These are phyloP conservation scores for Cyclocybe aegerita DNA, from an alignment of 768 basidiomycete species.

Conservation along the genomic window DNA sequence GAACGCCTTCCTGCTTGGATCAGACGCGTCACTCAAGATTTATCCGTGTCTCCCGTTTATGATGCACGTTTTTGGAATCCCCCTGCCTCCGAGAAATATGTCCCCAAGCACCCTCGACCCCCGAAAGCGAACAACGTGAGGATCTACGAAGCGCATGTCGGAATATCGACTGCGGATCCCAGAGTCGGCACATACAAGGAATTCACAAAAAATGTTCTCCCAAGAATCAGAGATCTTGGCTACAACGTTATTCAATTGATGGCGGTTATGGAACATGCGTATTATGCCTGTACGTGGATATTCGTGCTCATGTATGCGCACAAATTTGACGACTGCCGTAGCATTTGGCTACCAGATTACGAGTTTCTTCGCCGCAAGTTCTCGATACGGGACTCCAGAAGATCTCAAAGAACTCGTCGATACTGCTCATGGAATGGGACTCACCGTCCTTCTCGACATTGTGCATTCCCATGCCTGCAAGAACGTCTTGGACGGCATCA, in stretches of 20 bases:
- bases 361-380: conserved; percentile 94
- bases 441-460: conserved; percentile 92
- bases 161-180: conserved; percentile 87
- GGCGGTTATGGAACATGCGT: conserved; percentile 98
- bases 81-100: conserved; percentile 64
- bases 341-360: conserved; percentile 99
- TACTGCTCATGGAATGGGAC: conserved; percentile 89
- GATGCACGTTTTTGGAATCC: conserved; percentile 99
- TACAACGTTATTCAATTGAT: conserved; percentile 98
- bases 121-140: conserved; percentile 63
- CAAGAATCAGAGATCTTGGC: conserved; percentile 86
- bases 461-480: conserved; percentile 99
- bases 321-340: conserved; percentile 25
- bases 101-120: conserved; percentile 79
- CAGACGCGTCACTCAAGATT: conserved; percentile 91
- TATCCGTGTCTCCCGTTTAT: conserved; percentile 85
- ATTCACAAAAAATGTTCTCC: conserved; percentile 82
- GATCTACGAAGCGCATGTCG: conserved; percentile 98
- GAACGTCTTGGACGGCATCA: conserved; percentile 94
- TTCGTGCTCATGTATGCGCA: neutral
- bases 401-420: conserved; percentile 95
- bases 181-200: conserved; percentile 95
- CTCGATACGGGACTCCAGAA: conserved; percentile 94
- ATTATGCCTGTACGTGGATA: conserved; percentile 82
- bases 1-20: conserved; percentile 96